Evolutionary conservation across 768 basidiomycete species (phyloP).

Genomic region (Naganishia vaughanmartiniae): DNA sequence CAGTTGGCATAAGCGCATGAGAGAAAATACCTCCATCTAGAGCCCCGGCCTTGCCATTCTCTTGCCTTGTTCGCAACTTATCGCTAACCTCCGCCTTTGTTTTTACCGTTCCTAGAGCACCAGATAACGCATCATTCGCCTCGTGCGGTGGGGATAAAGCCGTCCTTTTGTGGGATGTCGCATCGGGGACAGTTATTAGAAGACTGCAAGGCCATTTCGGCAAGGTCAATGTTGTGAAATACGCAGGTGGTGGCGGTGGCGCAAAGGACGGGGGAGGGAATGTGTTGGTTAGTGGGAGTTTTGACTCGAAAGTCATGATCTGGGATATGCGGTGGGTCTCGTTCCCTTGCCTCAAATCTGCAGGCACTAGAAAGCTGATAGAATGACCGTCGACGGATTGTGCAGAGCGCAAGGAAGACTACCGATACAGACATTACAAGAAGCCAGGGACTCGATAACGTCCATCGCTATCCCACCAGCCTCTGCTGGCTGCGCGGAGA

Average conservation of each 20-base stretch:
- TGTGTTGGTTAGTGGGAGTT: constrained; percentile 86
- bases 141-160: constrained; percentile 91
- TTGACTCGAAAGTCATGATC: constrained; percentile 81
- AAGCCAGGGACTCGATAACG: constrained; percentile 83
- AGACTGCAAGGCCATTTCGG: constrained; percentile 84
- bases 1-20: too few species aligned
- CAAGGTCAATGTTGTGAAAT: constrained; percentile 84
- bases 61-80: too few species aligned
- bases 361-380: background rate
- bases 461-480: constrained; percentile 54
- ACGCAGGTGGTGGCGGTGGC: constrained; percentile 52
- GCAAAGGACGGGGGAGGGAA: constrained; percentile 69
- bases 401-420: constrained; percentile 70
- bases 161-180: constrained; percentile 94
- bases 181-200: constrained; percentile 75
- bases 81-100: background rate
- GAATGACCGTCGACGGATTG: background rate
- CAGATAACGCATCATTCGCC: constrained; percentile 91
- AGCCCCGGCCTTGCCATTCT: too few species aligned
- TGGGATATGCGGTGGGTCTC: constrained; percentile 80
- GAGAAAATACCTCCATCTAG: too few species aligned
- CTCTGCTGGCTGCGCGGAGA: constrained; percentile 60
- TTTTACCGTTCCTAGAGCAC: constrained; percentile 56
- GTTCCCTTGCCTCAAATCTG: background rate
- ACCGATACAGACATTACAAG: constrained; percentile 84